Evolutionary conservation across 139 green algal genomes (phyloP).

Genomic region (Chlorella sorokiniana): DNA sequence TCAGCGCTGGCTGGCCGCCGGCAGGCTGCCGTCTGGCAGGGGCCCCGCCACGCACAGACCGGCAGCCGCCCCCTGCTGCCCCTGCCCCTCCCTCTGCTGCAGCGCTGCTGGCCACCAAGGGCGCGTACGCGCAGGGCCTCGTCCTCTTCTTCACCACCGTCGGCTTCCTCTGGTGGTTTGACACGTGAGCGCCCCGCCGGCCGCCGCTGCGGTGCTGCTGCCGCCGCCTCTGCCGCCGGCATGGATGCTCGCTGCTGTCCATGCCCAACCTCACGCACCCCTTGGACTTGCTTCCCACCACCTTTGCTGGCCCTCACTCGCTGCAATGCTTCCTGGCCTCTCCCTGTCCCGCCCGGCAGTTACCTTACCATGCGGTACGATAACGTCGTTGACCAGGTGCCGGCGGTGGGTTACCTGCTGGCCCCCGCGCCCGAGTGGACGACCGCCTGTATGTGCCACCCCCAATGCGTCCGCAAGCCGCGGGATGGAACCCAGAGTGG

Average conservation of each 20-base stretch:
- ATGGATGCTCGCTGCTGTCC: too few species aligned
- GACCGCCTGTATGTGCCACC: slow-evolving; percentile 36
- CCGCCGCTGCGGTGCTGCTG: not conserved
- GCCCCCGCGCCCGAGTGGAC: slow-evolving; percentile 26
- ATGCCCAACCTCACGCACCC: too few species aligned
- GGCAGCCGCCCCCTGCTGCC: not conserved
- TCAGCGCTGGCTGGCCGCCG: not conserved
- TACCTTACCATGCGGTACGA: slow-evolving; percentile 37
- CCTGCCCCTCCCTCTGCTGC: not conserved
- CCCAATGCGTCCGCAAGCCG: slow-evolving; percentile 23
- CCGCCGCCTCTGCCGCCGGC: too few species aligned
- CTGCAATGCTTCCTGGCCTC: not conserved
- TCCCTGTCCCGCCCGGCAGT: not conserved
- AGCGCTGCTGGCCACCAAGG: slow-evolving; percentile 53
- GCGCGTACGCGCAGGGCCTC: slow-evolving; percentile 40
- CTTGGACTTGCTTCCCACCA: not conserved
- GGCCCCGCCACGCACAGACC: not conserved
- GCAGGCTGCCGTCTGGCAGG: too few species aligned
- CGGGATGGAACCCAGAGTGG: slow-evolving; percentile 36
- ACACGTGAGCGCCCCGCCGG: slow-evolving; percentile 26
- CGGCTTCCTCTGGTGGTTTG: slow-evolving; percentile 35
- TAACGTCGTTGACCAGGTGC: slow-evolving; percentile 7
- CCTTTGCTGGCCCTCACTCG: not conserved
- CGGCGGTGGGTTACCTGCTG: slow-evolving; percentile 17
- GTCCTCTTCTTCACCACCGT: slow-evolving; percentile 39